These are phyloP conservation scores for Magnusiomyces clavatus DNA, from an alignment of 1,139 yeast species.

Conservation along the genomic window DNA sequence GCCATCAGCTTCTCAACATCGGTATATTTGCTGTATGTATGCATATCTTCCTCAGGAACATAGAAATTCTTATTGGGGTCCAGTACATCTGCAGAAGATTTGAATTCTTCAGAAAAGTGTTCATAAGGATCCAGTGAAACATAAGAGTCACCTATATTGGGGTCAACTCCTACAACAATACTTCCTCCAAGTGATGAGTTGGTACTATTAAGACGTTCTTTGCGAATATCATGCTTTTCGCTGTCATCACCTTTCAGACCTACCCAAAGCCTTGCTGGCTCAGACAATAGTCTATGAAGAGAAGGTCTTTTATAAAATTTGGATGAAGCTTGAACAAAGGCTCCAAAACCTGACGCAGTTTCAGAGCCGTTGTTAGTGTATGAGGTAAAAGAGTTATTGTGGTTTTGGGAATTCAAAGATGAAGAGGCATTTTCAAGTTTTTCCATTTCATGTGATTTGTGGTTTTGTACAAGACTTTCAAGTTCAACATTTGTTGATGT, in stretches of 20 bases:
- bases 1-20: slow-evolving; percentile 4
- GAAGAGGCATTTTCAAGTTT: neutral
- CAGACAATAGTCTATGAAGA: slow-evolving; percentile 12
- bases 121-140: neutral
- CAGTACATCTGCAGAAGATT: neutral
- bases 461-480: neutral
- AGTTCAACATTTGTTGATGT: neutral
- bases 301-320: slow-evolving; percentile 13
- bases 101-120: neutral
- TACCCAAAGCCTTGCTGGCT: slow-evolving; percentile 9
- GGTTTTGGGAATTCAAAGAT: neutral
- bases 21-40: neutral
- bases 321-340: slow-evolving; percentile 11
- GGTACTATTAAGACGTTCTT: slow-evolving; percentile 1
- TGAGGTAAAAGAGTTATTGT: neutral
- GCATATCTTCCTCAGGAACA: slow-evolving; percentile 3
- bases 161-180: neutral
- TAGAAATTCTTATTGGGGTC: neutral
- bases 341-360: slow-evolving; percentile 9
- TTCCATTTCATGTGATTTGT: neutral
- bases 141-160: slow-evolving; percentile 2
- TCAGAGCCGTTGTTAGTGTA: neutral
- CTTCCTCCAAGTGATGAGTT: slow-evolving; percentile 3
- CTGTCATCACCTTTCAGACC: neutral
- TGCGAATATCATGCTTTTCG: neutral